Conservation (phyloP, 108 stramenopile species). For the Nitzschia inconspicua region DNA sequence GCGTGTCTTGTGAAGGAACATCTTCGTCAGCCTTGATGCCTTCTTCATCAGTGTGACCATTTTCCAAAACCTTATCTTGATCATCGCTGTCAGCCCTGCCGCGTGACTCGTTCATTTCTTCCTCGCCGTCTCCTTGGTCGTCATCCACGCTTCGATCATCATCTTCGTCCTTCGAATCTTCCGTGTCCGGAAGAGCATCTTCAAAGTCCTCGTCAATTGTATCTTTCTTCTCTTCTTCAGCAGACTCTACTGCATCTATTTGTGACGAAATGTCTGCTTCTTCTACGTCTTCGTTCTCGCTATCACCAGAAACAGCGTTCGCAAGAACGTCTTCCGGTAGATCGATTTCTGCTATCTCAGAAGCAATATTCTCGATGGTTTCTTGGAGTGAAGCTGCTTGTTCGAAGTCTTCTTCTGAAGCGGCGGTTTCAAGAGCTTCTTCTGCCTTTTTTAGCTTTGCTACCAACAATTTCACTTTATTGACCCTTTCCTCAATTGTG, state of each 20-base stretch:
- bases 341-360: slow-evolving; percentile 30
- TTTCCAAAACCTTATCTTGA: too few relatives aligned
- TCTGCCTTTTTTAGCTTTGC: slow-evolving; percentile 28
- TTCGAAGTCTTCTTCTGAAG: slow-evolving; percentile 46
- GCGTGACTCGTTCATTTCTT: slow-evolving; percentile 12
- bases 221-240: background rate
- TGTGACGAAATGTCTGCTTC: background rate
- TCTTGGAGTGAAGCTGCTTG: slow-evolving; percentile 50
- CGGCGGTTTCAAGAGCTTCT: slow-evolving; percentile 39
- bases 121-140: slow-evolving; percentile 7
- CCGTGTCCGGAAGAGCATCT: slow-evolving; percentile 8
- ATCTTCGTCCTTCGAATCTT: slow-evolving; percentile 1
- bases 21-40: too few relatives aligned
- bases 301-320: background rate
- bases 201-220: slow-evolving; percentile 4
- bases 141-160: slow-evolving; percentile 1
- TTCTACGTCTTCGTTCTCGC: background rate
- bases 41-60: too few relatives aligned
- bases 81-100: slow-evolving; percentile 3
- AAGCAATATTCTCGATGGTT: slow-evolving; percentile 25
- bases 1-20: too few relatives aligned
- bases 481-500: slow-evolving; percentile 20
- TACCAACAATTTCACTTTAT: slow-evolving; percentile 31
- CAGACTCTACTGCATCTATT: background rate
- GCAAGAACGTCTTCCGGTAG: background rate